A percentile compares a stretch with the other conserved stretches of the same genome.
These are phyloP conservation scores for Thelonectria discophora DNA, from an alignment of 2,329 filamentous ascomycete species.

Conservation along the genomic window DNA sequence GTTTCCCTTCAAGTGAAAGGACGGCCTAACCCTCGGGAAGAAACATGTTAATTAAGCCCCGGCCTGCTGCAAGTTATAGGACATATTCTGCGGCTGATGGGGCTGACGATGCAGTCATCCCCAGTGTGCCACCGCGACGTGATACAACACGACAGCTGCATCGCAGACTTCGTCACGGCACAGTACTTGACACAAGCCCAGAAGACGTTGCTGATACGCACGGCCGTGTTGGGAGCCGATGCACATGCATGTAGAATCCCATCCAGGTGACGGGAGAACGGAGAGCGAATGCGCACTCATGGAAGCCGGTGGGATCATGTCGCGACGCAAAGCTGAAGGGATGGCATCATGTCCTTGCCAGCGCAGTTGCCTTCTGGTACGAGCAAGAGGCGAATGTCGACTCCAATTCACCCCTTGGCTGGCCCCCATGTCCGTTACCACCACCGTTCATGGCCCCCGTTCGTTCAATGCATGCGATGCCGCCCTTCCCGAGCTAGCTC, in stretches of 20 bases:
- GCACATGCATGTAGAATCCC: conserved; percentile 23
- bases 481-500: conserved; percentile 22
- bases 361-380: conserved; percentile 20
- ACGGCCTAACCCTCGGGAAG: conserved; percentile 4
- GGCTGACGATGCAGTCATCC: not conserved
- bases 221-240: conserved; percentile 5
- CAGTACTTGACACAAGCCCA: not conserved
- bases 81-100: conserved; percentile 2
- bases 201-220: not conserved
- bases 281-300: conserved; percentile 11
- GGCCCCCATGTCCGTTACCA: conserved; percentile 9
- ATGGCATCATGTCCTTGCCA: conserved; percentile 29
- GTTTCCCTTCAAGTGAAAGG: conserved; percentile 1
- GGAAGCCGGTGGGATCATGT: conserved; percentile 31
- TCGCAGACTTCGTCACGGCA: not conserved
- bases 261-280: conserved; percentile 3
- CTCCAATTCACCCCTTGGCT: conserved; percentile 16
- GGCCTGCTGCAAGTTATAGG: not conserved
- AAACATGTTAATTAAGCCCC: conserved; percentile 20
- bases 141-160: conserved; percentile 1
- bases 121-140: conserved; percentile 7
- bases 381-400: conserved; percentile 13
- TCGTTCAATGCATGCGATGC: conserved; percentile 19
- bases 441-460: conserved; percentile 14
- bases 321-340: conserved; percentile 18